Evolutionary conservation across 2,329 filamentous ascomycete species (phyloP), one percentile per base, ranked within the genome.

Genomic region (Colletotrichum kahawae): DNA sequence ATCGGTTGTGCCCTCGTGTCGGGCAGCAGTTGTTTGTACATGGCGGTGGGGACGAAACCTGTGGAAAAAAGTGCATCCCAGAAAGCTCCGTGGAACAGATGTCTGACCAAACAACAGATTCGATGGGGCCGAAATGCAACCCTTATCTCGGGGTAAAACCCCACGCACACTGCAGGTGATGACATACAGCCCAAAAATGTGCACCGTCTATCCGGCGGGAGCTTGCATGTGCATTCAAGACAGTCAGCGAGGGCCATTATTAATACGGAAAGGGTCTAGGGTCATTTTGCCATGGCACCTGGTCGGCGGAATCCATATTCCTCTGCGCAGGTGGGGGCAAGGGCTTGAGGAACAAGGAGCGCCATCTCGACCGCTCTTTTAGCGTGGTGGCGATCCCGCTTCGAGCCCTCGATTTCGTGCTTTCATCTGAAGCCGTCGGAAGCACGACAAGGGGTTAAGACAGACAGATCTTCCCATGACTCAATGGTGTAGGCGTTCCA

Each of bases 281-380:
- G 63, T 34, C 21, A 7, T 18, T 31, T 57, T 38, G 29, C 27
- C 51, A 54, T 8, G 18, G 29, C 38, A 43, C 34, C 60, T 43
- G 33, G 60, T 43, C 34, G 31, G 27, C 71, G 71, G 71, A 74
- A 71, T 74, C 31, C 62, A 71, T 62, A 71, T 74, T 71, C 71
- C 71, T 33, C 10, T 33, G 31, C 18, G 21, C 27, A 21, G 8
- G 16, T 18, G 34, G 63, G 71, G 59, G n/a, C 33, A 12, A 54
- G 48, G 21, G 7, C 38, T 33, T 21, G 56, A 60, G 4, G 18
- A 2, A 21, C 57, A 33, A 9, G 14, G 60, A 51, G 24, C 67
- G 27, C n/a, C 33, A 34, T 67, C 68, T 67, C 62, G 69, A 71
- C 33, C 34, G 43, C 27, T 63, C 54, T 13, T 51, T 59, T 72